Evolutionary conservation across 306 rosid species (phyloP), one percentile per base, ranked within the genome.

Genomic region (Morella rubra): DNA sequence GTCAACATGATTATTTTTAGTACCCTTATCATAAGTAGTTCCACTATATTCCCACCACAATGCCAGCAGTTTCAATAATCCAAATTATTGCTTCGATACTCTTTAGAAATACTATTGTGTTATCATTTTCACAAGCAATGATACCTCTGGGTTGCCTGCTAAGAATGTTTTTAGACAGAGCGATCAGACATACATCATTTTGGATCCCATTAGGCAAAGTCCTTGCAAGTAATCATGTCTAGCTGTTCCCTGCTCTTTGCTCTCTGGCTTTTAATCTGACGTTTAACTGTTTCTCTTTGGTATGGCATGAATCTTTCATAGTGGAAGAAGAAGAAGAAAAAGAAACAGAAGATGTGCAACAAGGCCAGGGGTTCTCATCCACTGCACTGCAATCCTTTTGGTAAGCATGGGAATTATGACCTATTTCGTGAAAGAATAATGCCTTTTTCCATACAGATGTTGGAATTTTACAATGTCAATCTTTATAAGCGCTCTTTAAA

Each of bases 1-100:
- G 72, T 86, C 65, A 81, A 73, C 87, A 91, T 82, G 85, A 89
- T 89, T 81, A 84, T 76, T 52, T 86, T 79, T 49, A 51, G 44
- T 54, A 76, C 80, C 37, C 3, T 32, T 58, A 77, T 76, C 75
- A 51, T 52, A 78, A 81, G 81, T 69, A 79, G 68, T 80, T 79
- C 46, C 80, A 44, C 83, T 69, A 40, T 22, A 16, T 67, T 61
- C 59, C 76, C 75, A 76, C 69, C 0, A 47, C 58, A 61, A 73
- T 69, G 72, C 64, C 65, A 80, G 68, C 44, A 73, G 64, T 69
- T 79, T 79, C 50, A 54, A 80, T 75, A 62, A 86, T 76, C 68
- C 66, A 5, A 62, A 8, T 67, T 60, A 51, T 73, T 76, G 77
- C 77, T 64, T 69, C 52, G 60, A 65, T 62, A 56, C 61, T 70